phyloP scores from a whole-genome alignment of 2,329 filamentous ascomycete species.

The Pezicula carpinea region DNA sequence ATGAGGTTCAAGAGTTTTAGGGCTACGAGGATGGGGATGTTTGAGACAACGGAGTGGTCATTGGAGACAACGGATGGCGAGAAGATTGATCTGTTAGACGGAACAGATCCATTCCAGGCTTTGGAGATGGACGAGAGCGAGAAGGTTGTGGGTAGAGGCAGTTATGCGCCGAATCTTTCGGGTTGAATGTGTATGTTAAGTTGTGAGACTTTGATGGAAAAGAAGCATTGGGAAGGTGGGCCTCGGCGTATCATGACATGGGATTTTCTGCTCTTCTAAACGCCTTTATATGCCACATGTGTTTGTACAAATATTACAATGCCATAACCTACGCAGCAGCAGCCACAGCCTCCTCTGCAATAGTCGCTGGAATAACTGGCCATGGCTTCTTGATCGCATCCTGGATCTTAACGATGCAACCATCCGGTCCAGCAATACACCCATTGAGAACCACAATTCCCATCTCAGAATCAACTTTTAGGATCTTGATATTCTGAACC shows the following conservation, averaged over 20 bases:
- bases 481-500: slow-evolving; percentile 82
- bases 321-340: slow-evolving; percentile 14
- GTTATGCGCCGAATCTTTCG: slow-evolving; percentile 27
- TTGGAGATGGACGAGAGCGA: slow-evolving; percentile 39
- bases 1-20: slow-evolving; percentile 80
- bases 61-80: slow-evolving; percentile 60
- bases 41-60: slow-evolving; percentile 89
- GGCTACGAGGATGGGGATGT: slow-evolving; percentile 57
- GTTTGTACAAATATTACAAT: slow-evolving; percentile 24
- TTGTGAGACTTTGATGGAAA: slow-evolving; percentile 6
- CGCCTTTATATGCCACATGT: slow-evolving; percentile 22
- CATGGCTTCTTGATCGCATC: slow-evolving; percentile 87
- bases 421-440: slow-evolving; percentile 81
- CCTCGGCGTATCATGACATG: neutral
- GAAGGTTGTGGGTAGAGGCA: slow-evolving; percentile 34
- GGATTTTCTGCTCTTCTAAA: slow-evolving; percentile 19
- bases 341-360: slow-evolving; percentile 28
- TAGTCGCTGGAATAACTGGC: slow-evolving; percentile 51
- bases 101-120: slow-evolving; percentile 62
- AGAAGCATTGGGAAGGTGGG: slow-evolving; percentile 1
- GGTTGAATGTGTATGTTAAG: slow-evolving; percentile 13
- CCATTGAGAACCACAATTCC: slow-evolving; percentile 88
- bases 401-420: slow-evolving; percentile 76
- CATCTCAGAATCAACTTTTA: slow-evolving; percentile 82
- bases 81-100: slow-evolving; percentile 69